Evolutionary conservation across 257 asterid genomes (phyloP), one percentile per base, ranked within the genome.

Genomic region (Lycium ferocissimum): DNA sequence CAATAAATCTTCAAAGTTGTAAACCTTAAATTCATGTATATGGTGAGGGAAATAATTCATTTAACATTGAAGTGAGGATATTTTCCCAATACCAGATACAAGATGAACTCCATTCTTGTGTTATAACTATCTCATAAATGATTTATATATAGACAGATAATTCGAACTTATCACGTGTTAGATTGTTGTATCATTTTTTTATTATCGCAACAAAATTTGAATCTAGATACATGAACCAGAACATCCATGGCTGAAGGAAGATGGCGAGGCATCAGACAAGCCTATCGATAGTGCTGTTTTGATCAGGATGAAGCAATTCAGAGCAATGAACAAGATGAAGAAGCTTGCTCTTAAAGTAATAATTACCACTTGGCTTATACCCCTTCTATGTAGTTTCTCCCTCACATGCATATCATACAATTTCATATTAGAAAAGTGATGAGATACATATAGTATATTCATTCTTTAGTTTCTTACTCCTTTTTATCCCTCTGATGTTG

Each of bases 191-290:
- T 2, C 2, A 12, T 4, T 66, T 14, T 59, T 13, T 65, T 35
- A 22, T 40, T 8, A 38, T 40, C 33, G 6, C 40, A 56, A 14
- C n/a, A 3, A 63, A n/a, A 9, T 6, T 45, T 57, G 45, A 63
- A 81, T 3, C 22, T 15, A 35, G 70, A 35, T 85, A 18, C 84
- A 63, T 85, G 81, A 82, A 87, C n/a, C 90, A 96, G 98, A 93
- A 87, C 98, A 96, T 89, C 98, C 97, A 8, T 96, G 99, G 99
- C 95, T 96, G 75, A 94, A 89, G 89, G 88, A 90, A 90, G 97
- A 87, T 2, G 99, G 99, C 3, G 98, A 94, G 12, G 99, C 98
- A 85, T 94, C 99, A 3, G 98, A 95, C 45, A 87, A 54, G 33
- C 99, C 98, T 4, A 95, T 96, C 3, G 89, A 96, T 58, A 95